These are phyloP conservation scores for Rhizoclosmatium sp. DNA, from an alignment of 192 early-diverging fungal species.

Conservation along the genomic window DNA sequence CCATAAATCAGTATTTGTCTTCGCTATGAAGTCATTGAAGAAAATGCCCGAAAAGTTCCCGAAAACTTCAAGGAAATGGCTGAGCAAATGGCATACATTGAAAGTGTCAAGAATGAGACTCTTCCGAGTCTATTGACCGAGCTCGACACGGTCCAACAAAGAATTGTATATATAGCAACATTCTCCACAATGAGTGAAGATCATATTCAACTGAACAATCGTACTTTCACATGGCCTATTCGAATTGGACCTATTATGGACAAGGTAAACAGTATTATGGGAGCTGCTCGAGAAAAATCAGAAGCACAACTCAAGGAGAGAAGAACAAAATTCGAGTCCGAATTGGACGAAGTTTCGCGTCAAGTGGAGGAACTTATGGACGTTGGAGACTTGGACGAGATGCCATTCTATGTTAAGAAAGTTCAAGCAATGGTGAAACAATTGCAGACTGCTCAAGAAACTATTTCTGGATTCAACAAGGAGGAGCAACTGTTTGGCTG, in stretches of 20 bases:
- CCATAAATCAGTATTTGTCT: constrained; percentile 53
- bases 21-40: constrained; percentile 60
- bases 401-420: constrained; percentile 76
- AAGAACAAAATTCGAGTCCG: constrained; percentile 59
- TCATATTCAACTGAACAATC: constrained; percentile 66
- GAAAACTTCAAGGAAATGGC: constrained; percentile 75
- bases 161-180: constrained; percentile 64
- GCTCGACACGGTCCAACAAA: constrained; percentile 59
- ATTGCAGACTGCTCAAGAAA: constrained; percentile 60
- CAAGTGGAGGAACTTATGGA: constrained; percentile 70
- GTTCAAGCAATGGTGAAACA: constrained; percentile 66
- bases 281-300: constrained; percentile 61
- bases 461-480: constrained; percentile 67
- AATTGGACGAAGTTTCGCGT: constrained; percentile 62
- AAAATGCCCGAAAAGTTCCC: constrained; percentile 57
- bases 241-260: constrained; percentile 62
- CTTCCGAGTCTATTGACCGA: constrained; percentile 58
- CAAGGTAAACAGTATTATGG: constrained; percentile 63
- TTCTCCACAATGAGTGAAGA: constrained; percentile 62
- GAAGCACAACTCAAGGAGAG: constrained; percentile 60
- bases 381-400: constrained; percentile 70
- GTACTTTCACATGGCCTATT: constrained; percentile 69
- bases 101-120: constrained; percentile 48
- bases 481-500: constrained; percentile 72
- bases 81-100: constrained; percentile 69